Conservation (phyloP, 1,284 basidiomycete species). For the Cutaneotrichosporon arboriforme region DNA sequence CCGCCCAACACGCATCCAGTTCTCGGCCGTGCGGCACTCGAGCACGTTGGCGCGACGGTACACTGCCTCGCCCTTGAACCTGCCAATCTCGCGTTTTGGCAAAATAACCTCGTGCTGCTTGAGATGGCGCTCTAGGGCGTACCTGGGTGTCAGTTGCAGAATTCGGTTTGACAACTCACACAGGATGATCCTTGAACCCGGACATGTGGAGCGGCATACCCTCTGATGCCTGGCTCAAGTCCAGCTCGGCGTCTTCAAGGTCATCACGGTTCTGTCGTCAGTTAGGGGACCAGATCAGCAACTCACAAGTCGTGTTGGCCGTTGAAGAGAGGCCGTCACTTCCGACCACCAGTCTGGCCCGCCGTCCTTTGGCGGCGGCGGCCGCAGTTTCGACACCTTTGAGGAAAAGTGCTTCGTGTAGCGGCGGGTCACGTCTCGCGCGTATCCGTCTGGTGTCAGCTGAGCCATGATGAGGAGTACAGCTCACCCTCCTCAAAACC, state of each 20-base stretch:
- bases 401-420: slow-evolving; percentile 74
- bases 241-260: slow-evolving; percentile 87
- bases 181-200: slow-evolving; percentile 93
- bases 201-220: slow-evolving; percentile 89
- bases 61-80: slow-evolving; percentile 90
- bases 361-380: slow-evolving; percentile 57
- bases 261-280: slow-evolving; percentile 74
- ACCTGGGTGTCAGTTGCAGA: slow-evolving; percentile 52
- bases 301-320: slow-evolving; percentile 74
- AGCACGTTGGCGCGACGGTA: slow-evolving; percentile 79
- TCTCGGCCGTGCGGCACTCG: slow-evolving; percentile 80
- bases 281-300: neutral
- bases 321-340: slow-evolving; percentile 58
- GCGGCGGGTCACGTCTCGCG: slow-evolving; percentile 54
- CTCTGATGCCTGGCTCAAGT: slow-evolving; percentile 68
- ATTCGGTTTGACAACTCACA: slow-evolving; percentile 53
- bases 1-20: slow-evolving; percentile 88
- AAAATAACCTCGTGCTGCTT: slow-evolving; percentile 81
- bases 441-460: slow-evolving; percentile 51
- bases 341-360: slow-evolving; percentile 80
- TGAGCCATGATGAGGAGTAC: no score
- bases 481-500: slow-evolving; percentile 86
- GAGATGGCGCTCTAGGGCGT: slow-evolving; percentile 81
- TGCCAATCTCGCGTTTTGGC: slow-evolving; percentile 78
- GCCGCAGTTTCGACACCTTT: slow-evolving; percentile 75